A percentile compares a stretch with the other conserved stretches of the same genome.
These are phyloP conservation scores for Phytophthora idaei DNA, from an alignment of 352 stramenopile species.

Conservation along the genomic window DNA sequence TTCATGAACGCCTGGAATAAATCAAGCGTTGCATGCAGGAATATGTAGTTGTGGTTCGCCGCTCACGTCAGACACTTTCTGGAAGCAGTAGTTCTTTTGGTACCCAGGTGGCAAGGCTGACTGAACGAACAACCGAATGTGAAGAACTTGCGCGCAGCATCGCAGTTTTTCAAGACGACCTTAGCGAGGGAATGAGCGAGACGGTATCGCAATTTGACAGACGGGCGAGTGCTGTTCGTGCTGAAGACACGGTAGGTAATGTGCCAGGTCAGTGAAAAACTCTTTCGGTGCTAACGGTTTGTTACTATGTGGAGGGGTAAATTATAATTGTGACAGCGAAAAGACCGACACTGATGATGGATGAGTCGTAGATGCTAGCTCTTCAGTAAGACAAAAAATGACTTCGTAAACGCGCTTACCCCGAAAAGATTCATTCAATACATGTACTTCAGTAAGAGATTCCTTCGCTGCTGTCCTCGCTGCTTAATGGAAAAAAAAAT, in stretches of 20 bases:
- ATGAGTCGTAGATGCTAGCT: no score
- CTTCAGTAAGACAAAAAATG: no score
- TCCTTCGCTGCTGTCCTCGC: no score
- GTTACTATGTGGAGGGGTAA: no score
- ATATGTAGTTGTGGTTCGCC: not conserved
- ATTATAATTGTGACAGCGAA: no score
- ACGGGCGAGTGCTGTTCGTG: not conserved
- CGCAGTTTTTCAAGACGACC: not conserved
- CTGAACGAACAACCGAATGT: not conserved
- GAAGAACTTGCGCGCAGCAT: not conserved
- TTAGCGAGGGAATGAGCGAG: not conserved
- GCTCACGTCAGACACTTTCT: not conserved
- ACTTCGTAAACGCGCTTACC: no score
- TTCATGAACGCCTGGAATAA: not conserved
- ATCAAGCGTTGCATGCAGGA: not conserved
- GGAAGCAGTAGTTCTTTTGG: not conserved
- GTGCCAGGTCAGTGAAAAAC: not conserved
- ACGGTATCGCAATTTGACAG: not conserved
- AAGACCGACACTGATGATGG: no score
- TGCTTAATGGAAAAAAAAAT: no score
- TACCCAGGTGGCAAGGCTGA: no score
- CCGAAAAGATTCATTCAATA: no score
- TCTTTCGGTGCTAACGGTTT: no score
- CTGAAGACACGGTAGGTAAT: not conserved
- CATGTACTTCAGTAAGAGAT: no score